phyloP scores from a whole-genome alignment of 2,329 filamentous ascomycete genomes.

The Ophiosphaerella narmari region DNA sequence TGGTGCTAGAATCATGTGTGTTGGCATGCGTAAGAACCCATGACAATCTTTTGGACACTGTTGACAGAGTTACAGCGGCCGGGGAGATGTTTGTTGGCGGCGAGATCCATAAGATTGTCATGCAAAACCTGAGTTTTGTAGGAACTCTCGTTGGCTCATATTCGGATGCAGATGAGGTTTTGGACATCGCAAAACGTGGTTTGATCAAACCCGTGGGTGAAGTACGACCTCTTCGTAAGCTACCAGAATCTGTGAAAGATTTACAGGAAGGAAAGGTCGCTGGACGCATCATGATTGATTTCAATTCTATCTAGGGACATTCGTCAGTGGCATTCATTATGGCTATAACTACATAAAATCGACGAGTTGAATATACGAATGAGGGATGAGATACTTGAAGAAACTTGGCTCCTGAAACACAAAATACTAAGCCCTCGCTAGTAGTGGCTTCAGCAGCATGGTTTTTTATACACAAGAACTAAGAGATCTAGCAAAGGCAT shows the following conservation, averaged over 20 bases:
- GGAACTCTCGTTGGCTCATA: constrained; percentile 53
- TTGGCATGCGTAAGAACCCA: too few species aligned
- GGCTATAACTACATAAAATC: too few species aligned
- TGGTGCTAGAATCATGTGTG: constrained; percentile 31
- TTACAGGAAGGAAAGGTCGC: constrained; percentile 56
- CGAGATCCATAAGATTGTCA: constrained; percentile 42
- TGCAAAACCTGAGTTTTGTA: constrained; percentile 41
- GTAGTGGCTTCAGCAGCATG: too few species aligned
- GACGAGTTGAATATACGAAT: too few species aligned
- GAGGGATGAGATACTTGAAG: too few species aligned
- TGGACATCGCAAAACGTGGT: constrained; percentile 57
- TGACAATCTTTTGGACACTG: too few species aligned
- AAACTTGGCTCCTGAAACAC: too few species aligned
- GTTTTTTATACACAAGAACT: too few species aligned
- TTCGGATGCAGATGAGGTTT: constrained; percentile 53
- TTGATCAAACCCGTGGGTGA: constrained; percentile 57
- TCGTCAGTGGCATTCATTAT: too few species aligned
- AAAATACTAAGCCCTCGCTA: too few species aligned
- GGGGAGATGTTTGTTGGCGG: constrained; percentile 6
- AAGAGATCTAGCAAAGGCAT: too few species aligned
- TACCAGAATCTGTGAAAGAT: constrained; percentile 58
- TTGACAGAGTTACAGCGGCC: too few species aligned
- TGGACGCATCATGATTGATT: constrained; percentile 59
- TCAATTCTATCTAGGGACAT: constrained; percentile 41
- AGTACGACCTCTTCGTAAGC: constrained; percentile 52